A percentile compares a stretch with the other conserved stretches of the same genome.
Conservation (phyloP, 768 basidiomycete species). For the Gautieria morchelliformis region DNA sequence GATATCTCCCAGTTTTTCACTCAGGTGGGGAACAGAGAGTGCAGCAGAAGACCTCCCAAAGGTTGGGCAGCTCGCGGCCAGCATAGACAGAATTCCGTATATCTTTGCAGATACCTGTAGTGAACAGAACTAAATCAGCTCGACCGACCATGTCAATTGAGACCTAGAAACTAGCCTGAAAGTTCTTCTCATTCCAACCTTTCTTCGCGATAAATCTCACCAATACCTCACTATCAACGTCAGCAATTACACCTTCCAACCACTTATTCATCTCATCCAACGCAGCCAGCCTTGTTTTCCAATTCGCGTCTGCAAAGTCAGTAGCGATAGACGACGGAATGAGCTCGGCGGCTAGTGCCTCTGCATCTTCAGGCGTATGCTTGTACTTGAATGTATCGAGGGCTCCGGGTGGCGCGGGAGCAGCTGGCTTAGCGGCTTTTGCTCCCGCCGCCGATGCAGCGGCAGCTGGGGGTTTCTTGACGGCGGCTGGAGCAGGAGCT, state of each 20-base stretch:
- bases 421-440: constrained; percentile 38
- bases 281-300: constrained; percentile 86
- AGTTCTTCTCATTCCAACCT: constrained; percentile 98
- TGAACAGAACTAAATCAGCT: constrained; percentile 7
- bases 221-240: constrained; percentile 79
- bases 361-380: constrained; percentile 88
- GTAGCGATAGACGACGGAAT: constrained; percentile 64
- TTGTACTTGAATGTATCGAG: constrained; percentile 87
- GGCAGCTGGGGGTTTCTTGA: constrained; percentile 39
- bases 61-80: constrained; percentile 71
- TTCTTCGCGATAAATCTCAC: constrained; percentile 84
- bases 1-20: constrained; percentile 91
- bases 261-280: constrained; percentile 80
- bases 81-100: constrained; percentile 61
- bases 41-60: constrained; percentile 84
- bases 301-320: constrained; percentile 78
- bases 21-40: constrained; percentile 68
- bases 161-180: constrained; percentile 51
- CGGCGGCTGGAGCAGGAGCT: constrained; percentile 6
- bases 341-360: constrained; percentile 58
- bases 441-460: constrained; percentile 25
- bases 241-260: constrained; percentile 58
- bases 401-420: constrained; percentile 38
- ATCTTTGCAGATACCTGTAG: constrained; percentile 81
- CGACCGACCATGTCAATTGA: background rate